A percentile compares a stretch with the other conserved stretches of the same genome.
phyloP scores from a whole-genome alignment of 2,329 filamentous ascomycete species.

The Pseudogymnoascus sp. region DNA sequence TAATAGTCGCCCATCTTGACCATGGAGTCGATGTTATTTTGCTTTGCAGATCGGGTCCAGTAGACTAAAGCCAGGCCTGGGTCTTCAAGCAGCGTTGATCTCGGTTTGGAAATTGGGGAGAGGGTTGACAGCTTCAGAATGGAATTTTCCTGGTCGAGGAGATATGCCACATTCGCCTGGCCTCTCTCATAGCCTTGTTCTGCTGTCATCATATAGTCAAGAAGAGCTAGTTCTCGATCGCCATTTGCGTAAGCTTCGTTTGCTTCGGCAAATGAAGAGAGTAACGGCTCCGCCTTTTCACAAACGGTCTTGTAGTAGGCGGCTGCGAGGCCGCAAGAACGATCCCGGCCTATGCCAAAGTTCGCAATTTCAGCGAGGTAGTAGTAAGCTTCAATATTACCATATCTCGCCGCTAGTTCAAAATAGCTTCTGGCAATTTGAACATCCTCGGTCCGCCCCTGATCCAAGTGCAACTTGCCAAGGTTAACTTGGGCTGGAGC shows the following conservation, averaged over 20 bases:
- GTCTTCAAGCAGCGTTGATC: constrained; percentile 44
- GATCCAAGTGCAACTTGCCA: constrained; percentile 61
- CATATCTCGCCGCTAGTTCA: constrained; percentile 59
- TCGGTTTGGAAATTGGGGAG: constrained; percentile 29
- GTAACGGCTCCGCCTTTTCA: constrained; percentile 47
- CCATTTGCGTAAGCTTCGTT: constrained; percentile 58
- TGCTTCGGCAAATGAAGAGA: constrained; percentile 58
- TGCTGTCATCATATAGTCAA: constrained; percentile 63
- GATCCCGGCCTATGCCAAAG: constrained; percentile 56
- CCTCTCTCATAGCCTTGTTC: constrained; percentile 65
- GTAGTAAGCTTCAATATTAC: constrained; percentile 65
- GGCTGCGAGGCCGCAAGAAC: constrained; percentile 57
- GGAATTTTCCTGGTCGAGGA: constrained; percentile 57
- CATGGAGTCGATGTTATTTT: constrained; percentile 85
- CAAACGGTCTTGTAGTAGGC: constrained; percentile 59
- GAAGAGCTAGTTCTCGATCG: constrained; percentile 55
- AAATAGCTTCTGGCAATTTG: constrained; percentile 55
- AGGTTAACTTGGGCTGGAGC: constrained; percentile 58
- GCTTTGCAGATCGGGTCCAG: constrained; percentile 90
- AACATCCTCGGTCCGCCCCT: constrained; percentile 43
- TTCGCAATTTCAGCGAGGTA: constrained; percentile 63
- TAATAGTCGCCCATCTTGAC: constrained; percentile 99
- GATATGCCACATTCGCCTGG: constrained; percentile 64
- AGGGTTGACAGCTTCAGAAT: constrained; percentile 38
- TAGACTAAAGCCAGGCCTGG: constrained; percentile 60